Base-by-base conservation (phyloP, 1,284 basidiomycete species). In the Anthracocystis panici-leucophaei region DNA sequence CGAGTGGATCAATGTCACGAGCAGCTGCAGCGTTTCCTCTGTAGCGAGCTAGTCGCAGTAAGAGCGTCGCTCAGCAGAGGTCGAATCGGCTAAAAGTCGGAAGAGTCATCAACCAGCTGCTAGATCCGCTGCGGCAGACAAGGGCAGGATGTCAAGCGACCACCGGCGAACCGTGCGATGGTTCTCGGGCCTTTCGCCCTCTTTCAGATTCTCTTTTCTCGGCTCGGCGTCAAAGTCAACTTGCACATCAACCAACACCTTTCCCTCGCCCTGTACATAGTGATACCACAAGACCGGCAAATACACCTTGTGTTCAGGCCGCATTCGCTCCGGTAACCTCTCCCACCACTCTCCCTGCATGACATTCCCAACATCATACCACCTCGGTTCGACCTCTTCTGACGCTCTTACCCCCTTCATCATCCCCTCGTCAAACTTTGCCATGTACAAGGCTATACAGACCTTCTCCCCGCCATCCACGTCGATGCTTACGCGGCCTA, bases 1-100 rank as follows among this genome's bases (percentile, higher is more conserved):
- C 18, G 68, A 76, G 46, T 76, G 73, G 68, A 53, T 18, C 14
- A 53, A 75, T 18, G 60, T 68, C 4, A 44, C 33, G 7, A 41
- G 20, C 18, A 56, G 44, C 35, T 33, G 25, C 23, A 12, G 35
- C 35, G 21, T 44, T 21, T 29, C 33, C 18, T 33, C 48, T 38
- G 25, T 55, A 41, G 12, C 20, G 18, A 33, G 8, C 33, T 33
- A 33, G 33, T 38, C 14, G 35, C 14, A 38, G 11, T 12, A 27
- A 38, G 31, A 33, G 12, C 12, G 31, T 33, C 12, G 31, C 8
- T 12, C 31, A 33, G 31, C 10, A 33, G 12, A 9, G 12, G 31
- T 33, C 2, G 31, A 33, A 33, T 11, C 10, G 12, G 31, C 10
- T 9, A 9, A 31, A 12, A 33, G 33, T 33, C 33, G 33, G 33